phyloP scores from a whole-genome alignment of 768 basidiomycete genomes.

The Termitomyces sp. region DNA sequence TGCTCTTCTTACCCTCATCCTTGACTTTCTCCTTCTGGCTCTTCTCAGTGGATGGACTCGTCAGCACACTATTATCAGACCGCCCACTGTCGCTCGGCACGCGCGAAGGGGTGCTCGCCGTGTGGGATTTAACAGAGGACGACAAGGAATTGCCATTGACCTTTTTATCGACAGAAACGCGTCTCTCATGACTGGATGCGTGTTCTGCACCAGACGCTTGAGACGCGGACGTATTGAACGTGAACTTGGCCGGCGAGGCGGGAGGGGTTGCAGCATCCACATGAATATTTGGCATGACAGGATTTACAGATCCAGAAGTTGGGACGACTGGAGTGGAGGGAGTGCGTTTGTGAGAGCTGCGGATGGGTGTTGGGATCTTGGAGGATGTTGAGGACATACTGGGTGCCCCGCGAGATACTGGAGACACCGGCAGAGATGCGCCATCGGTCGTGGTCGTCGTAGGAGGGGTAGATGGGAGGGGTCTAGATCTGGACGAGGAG shows the following conservation, averaged over 20 bases:
- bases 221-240: conserved; percentile 12
- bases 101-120: conserved; percentile 17
- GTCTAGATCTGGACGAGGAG: conserved; percentile 26
- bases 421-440: background rate
- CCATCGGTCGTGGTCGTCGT: background rate
- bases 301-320: background rate
- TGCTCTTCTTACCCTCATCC: conserved; percentile 47
- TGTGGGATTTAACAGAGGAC: conserved; percentile 1
- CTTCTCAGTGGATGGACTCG: conserved; percentile 19
- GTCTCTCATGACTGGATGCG: background rate
- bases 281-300: conserved; percentile 26
- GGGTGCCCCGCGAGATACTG: background rate
- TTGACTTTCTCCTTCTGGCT: conserved; percentile 17
- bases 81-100: conserved; percentile 34
- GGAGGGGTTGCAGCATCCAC: conserved; percentile 35
- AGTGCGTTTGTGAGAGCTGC: conserved; percentile 4
- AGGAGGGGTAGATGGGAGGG: conserved; percentile 19
- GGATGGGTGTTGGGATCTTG: conserved; percentile 4
- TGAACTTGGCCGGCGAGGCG: conserved; percentile 24
- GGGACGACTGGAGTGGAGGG: conserved; percentile 7
- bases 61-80: conserved; percentile 19
- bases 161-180: background rate
- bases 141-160: conserved; percentile 22
- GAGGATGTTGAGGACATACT: background rate
- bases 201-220: conserved; percentile 25